Evolutionary conservation across 1,139 yeast genomes (phyloP).

Genomic region (Saccharomyces hybrid): DNA sequence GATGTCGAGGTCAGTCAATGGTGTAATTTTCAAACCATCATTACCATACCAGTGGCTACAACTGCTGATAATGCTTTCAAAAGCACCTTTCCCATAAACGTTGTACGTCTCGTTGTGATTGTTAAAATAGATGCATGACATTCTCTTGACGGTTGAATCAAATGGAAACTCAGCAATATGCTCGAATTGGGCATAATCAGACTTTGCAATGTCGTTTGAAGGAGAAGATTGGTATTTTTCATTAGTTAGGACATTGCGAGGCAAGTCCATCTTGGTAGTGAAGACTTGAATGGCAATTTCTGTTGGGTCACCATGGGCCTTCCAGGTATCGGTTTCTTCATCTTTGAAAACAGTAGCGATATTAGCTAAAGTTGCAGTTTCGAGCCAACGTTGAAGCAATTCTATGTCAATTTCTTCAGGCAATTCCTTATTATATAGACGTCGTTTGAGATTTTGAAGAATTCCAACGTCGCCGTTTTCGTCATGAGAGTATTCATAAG

Average conservation of each 20-base stretch:
- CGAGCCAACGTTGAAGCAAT: conserved; percentile 49
- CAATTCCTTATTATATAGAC: conserved; percentile 36
- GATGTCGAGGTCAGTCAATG: conserved; percentile 45
- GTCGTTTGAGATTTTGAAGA: conserved; percentile 41
- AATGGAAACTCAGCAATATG: conserved; percentile 73
- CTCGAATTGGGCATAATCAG: conserved; percentile 10
- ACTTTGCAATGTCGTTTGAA: background rate
- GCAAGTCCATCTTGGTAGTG: conserved; percentile 39
- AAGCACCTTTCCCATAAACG: conserved; percentile 83
- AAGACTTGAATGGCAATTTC: conserved; percentile 81
- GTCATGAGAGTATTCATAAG: conserved; percentile 48
- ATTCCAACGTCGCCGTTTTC: conserved; percentile 39
- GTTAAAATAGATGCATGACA: conserved; percentile 57
- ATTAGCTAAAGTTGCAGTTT: conserved; percentile 76
- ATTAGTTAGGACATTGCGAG: conserved; percentile 66
- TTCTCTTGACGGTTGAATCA: conserved; percentile 76
- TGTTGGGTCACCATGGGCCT: conserved; percentile 86
- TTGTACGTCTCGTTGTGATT: conserved; percentile 51
- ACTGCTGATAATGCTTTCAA: conserved; percentile 59
- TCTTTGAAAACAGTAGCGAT: conserved; percentile 67
- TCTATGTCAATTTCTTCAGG: conserved; percentile 32
- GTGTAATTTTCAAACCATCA: conserved; percentile 30
- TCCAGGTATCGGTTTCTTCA: conserved; percentile 39
- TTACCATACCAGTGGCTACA: conserved; percentile 56
- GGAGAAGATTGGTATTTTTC: conserved; percentile 34